These are phyloP conservation scores for Scedosporium boydii DNA, from an alignment of 2,329 filamentous ascomycete genomes.

Conservation along the genomic window DNA sequence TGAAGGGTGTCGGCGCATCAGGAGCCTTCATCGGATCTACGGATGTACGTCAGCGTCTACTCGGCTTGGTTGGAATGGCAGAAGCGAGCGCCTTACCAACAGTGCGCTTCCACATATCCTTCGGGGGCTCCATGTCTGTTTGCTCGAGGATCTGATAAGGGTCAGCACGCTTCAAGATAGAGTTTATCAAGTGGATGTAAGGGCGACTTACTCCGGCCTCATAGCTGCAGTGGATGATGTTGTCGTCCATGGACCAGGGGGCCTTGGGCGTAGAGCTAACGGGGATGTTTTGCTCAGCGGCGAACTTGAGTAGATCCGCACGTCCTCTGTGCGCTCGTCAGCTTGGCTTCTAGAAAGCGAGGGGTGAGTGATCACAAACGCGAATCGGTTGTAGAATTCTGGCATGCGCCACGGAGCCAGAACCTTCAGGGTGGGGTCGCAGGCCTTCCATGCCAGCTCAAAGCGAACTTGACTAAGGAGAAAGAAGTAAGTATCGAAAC, in stretches of 20 bases:
- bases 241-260: conserved; percentile 50
- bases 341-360: neutral
- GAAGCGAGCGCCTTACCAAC: conserved; percentile 14
- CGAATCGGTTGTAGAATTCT: conserved; percentile 36
- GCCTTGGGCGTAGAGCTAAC: conserved; percentile 65
- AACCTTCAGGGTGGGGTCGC: conserved; percentile 57
- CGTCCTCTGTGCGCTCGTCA: conserved; percentile 22
- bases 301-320: conserved; percentile 64
- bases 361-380: conserved; percentile 27
- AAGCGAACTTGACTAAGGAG: conserved; percentile 23
- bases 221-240: conserved; percentile 69
- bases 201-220: conserved; percentile 49
- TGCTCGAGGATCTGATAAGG: neutral
- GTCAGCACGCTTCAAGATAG: neutral
- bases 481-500: too few relatives aligned
- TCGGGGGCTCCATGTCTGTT: neutral
- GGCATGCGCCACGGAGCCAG: conserved; percentile 31
- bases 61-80: neutral
- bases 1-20: conserved; percentile 54
- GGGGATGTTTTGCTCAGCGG: conserved; percentile 55
- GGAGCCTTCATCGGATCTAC: conserved; percentile 54
- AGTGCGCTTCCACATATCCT: conserved; percentile 64
- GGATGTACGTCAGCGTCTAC: conserved; percentile 21
- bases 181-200: neutral
- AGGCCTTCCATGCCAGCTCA: conserved; percentile 28